Evolutionary conservation across 345 rosid species (phyloP).

Genomic region (Hibiscus tridactylites): DNA sequence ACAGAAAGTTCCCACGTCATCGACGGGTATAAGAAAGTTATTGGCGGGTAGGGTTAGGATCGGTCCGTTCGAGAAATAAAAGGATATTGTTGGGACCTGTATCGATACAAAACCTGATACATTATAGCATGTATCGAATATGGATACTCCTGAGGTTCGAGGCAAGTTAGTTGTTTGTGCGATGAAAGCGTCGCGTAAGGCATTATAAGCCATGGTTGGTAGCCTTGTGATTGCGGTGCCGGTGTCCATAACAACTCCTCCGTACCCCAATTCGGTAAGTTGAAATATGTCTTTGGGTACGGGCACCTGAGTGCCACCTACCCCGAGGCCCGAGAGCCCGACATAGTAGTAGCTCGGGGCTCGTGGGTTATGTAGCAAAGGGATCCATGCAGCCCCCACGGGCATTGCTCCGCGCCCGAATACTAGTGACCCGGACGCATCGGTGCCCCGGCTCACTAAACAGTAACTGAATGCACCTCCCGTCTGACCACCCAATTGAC

Average conservation of each 20-base stretch:
- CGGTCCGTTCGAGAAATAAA: conserved; percentile 73
- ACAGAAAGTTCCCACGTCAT: conserved; percentile 74
- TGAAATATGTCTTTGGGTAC: conserved; percentile 46
- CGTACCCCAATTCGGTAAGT: conserved; percentile 47
- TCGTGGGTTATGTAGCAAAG: conserved; percentile 61
- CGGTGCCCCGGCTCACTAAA: conserved; percentile 61
- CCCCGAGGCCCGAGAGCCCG: conserved; percentile 77
- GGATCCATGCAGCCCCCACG: conserved; percentile 89
- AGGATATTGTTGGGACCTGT: conserved; percentile 79
- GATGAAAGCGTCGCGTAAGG: conserved; percentile 64
- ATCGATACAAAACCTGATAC: conserved; percentile 62
- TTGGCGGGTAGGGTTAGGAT: conserved; percentile 74
- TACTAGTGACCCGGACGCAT: conserved; percentile 56
- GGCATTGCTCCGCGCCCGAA: conserved; percentile 81
- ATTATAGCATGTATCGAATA: conserved; percentile 91
- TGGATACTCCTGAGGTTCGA: conserved; percentile 62
- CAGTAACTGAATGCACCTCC: conserved; percentile 89
- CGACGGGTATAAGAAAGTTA: conserved; percentile 89
- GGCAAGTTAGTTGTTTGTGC: conserved; percentile 68
- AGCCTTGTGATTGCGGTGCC: conserved; percentile 91
- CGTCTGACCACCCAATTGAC: conserved; percentile 77
- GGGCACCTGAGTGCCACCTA: conserved; percentile 56
- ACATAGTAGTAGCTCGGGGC: conserved; percentile 75
- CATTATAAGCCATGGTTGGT: conserved; percentile 51
- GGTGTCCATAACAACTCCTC: conserved; percentile 95